phyloP scores from a whole-genome alignment of 495 filamentous ascomycete genomes.

The Aspergillus ostianus region DNA sequence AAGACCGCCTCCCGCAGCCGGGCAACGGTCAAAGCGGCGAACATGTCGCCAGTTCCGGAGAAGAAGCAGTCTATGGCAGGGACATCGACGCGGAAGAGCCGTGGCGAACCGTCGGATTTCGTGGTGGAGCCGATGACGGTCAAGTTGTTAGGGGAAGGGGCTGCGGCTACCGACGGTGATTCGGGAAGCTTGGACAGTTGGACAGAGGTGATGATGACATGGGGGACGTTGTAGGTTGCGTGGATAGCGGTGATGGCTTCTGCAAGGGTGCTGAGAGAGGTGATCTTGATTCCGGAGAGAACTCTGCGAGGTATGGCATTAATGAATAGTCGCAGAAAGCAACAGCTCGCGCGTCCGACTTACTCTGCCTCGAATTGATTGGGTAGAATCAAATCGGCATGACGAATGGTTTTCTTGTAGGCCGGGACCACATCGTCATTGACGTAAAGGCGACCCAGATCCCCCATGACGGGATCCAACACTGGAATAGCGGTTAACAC shows the following conservation, averaged over 20 bases:
- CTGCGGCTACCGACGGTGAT: conserved; percentile 33
- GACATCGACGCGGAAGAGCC: conserved; percentile 79
- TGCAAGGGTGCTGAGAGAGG: conserved; percentile 66
- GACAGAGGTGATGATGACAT: conserved; percentile 91
- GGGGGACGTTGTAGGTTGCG: conserved; percentile 71
- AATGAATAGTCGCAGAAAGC: conserved; percentile 1
- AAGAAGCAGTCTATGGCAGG: conserved; percentile 90
- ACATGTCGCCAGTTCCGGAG: conserved; percentile 97
- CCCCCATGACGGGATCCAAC: conserved; percentile 98
- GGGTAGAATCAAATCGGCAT: conserved; percentile 89
- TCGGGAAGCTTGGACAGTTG: conserved; percentile 42
- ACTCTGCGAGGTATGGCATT: conserved; percentile 47
- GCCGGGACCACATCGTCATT: conserved; percentile 83
- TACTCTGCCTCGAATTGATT: conserved; percentile 98
- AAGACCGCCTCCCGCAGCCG: conserved; percentile 81
- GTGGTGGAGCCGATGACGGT: conserved; percentile 77
- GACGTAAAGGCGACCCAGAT: conserved; percentile 88
- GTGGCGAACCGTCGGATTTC: conserved; percentile 58
- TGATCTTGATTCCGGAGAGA: conserved; percentile 79
- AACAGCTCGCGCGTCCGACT: conserved; percentile 24
- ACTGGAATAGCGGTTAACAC: conserved; percentile 42
- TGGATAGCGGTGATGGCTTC: conserved; percentile 77
- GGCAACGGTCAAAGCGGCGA: conserved; percentile 84
- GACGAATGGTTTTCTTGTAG: conserved; percentile 73
- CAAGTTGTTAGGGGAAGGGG: conserved; percentile 50